Evolutionary conservation across 805 yeast species (phyloP).

Genomic region (Candida nitratophila): DNA sequence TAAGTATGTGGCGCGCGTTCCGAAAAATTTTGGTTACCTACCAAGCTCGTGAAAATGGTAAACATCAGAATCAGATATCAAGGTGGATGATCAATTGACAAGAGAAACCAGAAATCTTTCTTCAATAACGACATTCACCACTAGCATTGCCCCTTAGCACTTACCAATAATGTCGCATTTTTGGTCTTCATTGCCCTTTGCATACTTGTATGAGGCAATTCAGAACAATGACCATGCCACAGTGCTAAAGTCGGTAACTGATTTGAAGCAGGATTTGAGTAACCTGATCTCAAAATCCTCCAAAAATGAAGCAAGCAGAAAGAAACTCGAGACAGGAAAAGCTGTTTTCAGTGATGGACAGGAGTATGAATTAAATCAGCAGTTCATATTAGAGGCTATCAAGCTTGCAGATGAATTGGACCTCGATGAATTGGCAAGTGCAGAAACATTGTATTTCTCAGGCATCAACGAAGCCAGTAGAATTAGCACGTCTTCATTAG

Average conservation of each 20-base stretch:
- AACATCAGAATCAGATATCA: not conserved
- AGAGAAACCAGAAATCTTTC: too few relatives aligned
- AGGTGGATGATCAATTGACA: too few relatives aligned
- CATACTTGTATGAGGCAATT: slow-evolving; percentile 41
- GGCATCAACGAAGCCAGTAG: slow-evolving; percentile 23
- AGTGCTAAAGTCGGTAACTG: slow-evolving; percentile 8
- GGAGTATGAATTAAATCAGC: slow-evolving; percentile 54
- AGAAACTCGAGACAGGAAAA: slow-evolving; percentile 38
- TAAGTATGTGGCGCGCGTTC: not conserved
- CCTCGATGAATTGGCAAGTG: slow-evolving; percentile 70
- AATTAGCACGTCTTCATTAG: slow-evolving; percentile 43
- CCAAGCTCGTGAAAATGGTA: not conserved
- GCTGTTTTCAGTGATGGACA: slow-evolving; percentile 47
- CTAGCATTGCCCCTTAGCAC: too few relatives aligned
- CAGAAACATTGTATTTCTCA: slow-evolving; percentile 56
- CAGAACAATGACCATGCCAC: slow-evolving; percentile 18
- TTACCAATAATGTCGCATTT: slow-evolving; percentile 7
- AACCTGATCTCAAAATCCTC: slow-evolving; percentile 33
- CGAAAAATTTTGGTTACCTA: not conserved
- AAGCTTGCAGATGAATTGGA: slow-evolving; percentile 57
- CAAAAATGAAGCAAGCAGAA: slow-evolving; percentile 41
- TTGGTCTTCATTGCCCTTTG: slow-evolving; percentile 37
- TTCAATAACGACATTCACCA: too few relatives aligned
- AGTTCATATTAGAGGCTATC: slow-evolving; percentile 55
- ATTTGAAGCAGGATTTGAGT: slow-evolving; percentile 39